Evolutionary conservation across 2,329 filamentous ascomycete genomes (phyloP).

Genomic region (Colletotrichum tabaci): DNA sequence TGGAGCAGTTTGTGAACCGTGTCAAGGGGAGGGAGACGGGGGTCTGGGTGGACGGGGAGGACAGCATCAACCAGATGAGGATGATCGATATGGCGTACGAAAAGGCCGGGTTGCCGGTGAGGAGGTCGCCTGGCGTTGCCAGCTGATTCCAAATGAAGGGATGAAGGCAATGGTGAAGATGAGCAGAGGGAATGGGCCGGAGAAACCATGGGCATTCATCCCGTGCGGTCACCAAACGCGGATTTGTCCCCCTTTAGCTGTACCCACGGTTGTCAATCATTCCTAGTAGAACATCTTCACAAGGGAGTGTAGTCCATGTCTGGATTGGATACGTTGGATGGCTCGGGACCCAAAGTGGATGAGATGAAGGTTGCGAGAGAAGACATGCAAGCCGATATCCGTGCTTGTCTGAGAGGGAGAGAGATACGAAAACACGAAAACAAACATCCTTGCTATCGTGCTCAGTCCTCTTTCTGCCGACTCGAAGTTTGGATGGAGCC

Average conservation of each 20-base stretch:
- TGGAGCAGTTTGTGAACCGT: slow-evolving; percentile 65
- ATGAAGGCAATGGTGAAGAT: background rate
- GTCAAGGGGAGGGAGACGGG: slow-evolving; percentile 56
- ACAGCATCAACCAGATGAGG: slow-evolving; percentile 61
- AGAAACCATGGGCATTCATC: background rate
- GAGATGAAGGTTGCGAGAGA: no score
- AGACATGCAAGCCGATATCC: no score
- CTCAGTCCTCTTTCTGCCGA: background rate
- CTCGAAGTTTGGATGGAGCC: background rate
- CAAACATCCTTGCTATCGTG: background rate
- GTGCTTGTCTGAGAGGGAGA: background rate
- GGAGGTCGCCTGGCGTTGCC: slow-evolving; percentile 41
- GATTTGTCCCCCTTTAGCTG: background rate
- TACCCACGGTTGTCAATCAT: no score
- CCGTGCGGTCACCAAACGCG: no score
- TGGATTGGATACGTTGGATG: background rate
- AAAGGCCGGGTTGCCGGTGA: slow-evolving; percentile 48
- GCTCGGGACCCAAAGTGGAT: background rate
- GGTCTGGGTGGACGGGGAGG: slow-evolving; percentile 58
- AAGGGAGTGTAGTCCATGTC: background rate
- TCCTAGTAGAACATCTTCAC: background rate
- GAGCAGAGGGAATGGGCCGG: background rate
- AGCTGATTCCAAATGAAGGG: background rate
- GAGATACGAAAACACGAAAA: background rate
- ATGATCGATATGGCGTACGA: slow-evolving; percentile 64